Percentiles rank a stretch among this genome's conserved stretches.
Evolutionary conservation across 2,329 filamentous ascomycete species (phyloP).

Genomic region (Aspergillus brasiliensis): DNA sequence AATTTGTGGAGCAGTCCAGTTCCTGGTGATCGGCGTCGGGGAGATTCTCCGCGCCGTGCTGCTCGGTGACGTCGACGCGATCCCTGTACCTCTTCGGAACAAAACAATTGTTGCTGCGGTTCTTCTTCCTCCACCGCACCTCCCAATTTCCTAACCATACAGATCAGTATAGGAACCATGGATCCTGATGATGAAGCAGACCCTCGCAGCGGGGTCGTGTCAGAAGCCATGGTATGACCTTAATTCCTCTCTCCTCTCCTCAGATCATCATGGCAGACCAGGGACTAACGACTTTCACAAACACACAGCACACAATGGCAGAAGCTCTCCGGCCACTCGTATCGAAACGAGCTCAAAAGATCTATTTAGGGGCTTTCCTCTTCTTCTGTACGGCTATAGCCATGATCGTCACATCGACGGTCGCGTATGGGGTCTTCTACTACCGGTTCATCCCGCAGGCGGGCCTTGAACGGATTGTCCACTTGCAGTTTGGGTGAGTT

Average conservation of each 20-base stretch:
- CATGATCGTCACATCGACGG: slow-evolving; percentile 59
- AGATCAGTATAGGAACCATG: slow-evolving; percentile 13
- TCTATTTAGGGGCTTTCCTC: slow-evolving; percentile 64
- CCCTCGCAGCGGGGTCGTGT: slow-evolving; percentile 10
- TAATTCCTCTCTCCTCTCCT: neutral
- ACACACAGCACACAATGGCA: slow-evolving; percentile 54
- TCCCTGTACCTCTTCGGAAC: neutral
- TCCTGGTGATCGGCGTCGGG: slow-evolving; percentile 17
- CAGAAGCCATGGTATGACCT: slow-evolving; percentile 23
- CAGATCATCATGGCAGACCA: neutral
- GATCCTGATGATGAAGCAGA: slow-evolving; percentile 17
- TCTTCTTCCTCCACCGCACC: neutral
- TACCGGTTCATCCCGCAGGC: slow-evolving; percentile 68
- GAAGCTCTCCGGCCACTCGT: slow-evolving; percentile 57
- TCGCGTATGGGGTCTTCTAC: slow-evolving; percentile 70
- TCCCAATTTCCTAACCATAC: neutral
- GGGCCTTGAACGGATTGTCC: slow-evolving; percentile 62
- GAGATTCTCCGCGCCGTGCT: slow-evolving; percentile 7
- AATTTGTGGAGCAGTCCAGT: neutral
- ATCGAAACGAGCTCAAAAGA: slow-evolving; percentile 64
- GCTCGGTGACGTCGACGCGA: slow-evolving; percentile 21
- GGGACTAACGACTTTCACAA: slow-evolving; percentile 22
- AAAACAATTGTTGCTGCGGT: neutral
- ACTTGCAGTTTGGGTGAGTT: slow-evolving; percentile 66
- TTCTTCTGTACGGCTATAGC: slow-evolving; percentile 55